These are phyloP conservation scores for Epichloe coenophiala DNA, from an alignment of 2,329 filamentous ascomycete species.

Conservation along the genomic window DNA sequence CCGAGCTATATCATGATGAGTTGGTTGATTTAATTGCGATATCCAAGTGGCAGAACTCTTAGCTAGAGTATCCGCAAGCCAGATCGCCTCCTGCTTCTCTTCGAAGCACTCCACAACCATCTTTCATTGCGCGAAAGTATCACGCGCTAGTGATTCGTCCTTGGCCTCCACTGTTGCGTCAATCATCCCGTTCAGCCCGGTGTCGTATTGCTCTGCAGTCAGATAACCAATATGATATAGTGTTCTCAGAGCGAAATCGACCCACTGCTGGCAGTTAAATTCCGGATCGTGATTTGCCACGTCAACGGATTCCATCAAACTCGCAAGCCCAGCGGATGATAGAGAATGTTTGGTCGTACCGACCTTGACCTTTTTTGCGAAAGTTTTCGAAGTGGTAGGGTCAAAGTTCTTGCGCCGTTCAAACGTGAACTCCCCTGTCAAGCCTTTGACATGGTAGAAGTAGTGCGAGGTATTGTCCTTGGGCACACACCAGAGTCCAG, in stretches of 20 bases:
- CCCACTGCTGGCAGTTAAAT: conserved; percentile 7
- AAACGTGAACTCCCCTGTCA: not conserved
- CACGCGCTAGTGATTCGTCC: conserved; percentile 1
- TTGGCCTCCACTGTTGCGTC: conserved; percentile 5
- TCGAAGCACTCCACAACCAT: not conserved
- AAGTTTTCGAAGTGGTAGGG: not conserved
- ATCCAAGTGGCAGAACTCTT: conserved; percentile 12
- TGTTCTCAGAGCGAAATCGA: not conserved
- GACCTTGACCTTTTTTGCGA: not conserved
- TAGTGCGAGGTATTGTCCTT: not conserved
- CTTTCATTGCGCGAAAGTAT: conserved; percentile 7
- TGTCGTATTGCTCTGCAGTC: conserved; percentile 2
- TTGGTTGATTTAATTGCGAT: conserved; percentile 13
- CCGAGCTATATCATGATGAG: conserved; percentile 13
- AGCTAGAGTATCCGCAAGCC: not conserved
- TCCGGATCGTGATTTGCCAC: conserved; percentile 3
- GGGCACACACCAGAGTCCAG: conserved; percentile 4
- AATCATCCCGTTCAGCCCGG: conserved; percentile 5
- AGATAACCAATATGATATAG: conserved; percentile 3
- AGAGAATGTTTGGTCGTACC: not conserved
- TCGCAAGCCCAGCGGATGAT: conserved; percentile 1
- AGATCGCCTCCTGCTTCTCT: no score
- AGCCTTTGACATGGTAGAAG: conserved; percentile 2
- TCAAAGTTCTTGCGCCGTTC: not conserved
- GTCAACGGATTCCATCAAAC: not conserved